phyloP scores from a whole-genome alignment of 257 asterid genomes.

The Forsythia viridissima region DNA sequence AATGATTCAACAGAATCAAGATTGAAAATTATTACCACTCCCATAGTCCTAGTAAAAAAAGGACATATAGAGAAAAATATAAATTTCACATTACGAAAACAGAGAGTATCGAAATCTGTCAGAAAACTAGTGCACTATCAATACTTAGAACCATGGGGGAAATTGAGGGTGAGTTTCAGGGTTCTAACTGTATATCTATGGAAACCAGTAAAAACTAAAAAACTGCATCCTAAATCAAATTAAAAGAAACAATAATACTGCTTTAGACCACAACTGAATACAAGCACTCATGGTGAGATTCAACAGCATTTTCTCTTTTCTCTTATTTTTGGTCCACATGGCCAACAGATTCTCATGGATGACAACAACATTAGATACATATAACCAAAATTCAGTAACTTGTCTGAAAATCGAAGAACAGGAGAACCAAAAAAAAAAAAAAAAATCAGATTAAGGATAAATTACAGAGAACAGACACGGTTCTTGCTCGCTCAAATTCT shows the following conservation, averaged over 20 bases:
- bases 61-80: neutral
- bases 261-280: neutral
- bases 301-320: neutral
- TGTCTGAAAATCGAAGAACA: neutral
- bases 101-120: neutral
- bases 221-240: neutral
- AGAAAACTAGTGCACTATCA: neutral
- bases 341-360: neutral
- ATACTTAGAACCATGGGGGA: neutral
- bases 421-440: no score
- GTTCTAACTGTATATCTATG: neutral
- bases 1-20: neutral
- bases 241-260: neutral
- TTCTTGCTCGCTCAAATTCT: neutral
- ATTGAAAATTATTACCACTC: neutral
- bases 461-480: neutral
- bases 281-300: neutral
- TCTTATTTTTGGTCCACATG: neutral
- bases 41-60: neutral
- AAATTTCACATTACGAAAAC: conserved; percentile 6
- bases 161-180: no score
- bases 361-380: neutral
- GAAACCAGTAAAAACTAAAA: neutral
- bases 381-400: neutral
- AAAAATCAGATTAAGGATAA: neutral